Evolutionary conservation across 257 asterid genomes (phyloP).

Genomic region (Anisodus acutangulus): DNA sequence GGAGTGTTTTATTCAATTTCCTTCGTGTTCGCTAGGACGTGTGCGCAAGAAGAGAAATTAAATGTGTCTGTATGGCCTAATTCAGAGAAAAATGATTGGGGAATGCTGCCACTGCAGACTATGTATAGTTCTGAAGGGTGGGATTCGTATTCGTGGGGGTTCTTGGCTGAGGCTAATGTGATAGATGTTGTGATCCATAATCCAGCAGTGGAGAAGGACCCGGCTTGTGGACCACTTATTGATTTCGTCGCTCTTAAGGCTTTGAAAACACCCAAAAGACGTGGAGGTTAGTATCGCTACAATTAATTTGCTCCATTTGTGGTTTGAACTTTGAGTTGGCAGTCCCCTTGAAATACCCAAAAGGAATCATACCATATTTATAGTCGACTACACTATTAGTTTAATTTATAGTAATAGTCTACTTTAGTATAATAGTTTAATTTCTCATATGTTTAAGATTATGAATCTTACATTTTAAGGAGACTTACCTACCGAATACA

Average conservation of each 20-base stretch:
- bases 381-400: too few species aligned
- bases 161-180: slow-evolving; percentile 20
- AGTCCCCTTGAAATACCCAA: too few species aligned
- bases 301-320: too few species aligned
- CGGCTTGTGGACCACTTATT: slow-evolving; percentile 39
- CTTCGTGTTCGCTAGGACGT: slow-evolving; percentile 31
- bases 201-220: slow-evolving; percentile 35
- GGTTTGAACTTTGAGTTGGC: too few species aligned
- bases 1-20: slow-evolving; percentile 29
- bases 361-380: too few species aligned
- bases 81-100: slow-evolving; percentile 3
- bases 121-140: slow-evolving; percentile 39
- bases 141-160: slow-evolving; percentile 33
- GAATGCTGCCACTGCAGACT: slow-evolving; percentile 35
- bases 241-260: slow-evolving; percentile 38
- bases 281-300: not conserved
- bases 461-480: too few species aligned
- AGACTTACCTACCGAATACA: too few species aligned
- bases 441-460: too few species aligned
- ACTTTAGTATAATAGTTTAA: too few species aligned
- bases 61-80: slow-evolving; percentile 32
- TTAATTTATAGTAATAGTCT: too few species aligned
- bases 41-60: slow-evolving; percentile 38
- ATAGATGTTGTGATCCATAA: slow-evolving; percentile 32
- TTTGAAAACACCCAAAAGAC: slow-evolving; percentile 25